phyloP scores from a whole-genome alignment of 1,284 basidiomycete species.

The Puccinia horiana region DNA sequence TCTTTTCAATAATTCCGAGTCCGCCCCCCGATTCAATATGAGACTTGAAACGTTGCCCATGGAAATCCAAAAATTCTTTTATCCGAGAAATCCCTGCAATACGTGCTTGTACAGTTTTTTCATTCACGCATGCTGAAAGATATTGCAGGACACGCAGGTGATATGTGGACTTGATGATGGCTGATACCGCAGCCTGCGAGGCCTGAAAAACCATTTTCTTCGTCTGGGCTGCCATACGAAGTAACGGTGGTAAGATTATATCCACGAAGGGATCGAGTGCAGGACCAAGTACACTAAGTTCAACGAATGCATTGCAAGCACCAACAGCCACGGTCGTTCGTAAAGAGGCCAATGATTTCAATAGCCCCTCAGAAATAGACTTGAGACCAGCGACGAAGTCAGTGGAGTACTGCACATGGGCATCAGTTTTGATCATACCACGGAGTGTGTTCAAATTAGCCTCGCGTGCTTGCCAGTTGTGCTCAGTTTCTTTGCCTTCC shows the following conservation, averaged over 20 bases:
- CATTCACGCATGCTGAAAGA: conserved; percentile 69
- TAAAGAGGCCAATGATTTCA: conserved; percentile 85
- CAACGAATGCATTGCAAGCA: conserved; percentile 75
- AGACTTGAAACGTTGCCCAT: conserved; percentile 53
- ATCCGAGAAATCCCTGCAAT: conserved; percentile 64
- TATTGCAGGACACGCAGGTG: conserved; percentile 74
- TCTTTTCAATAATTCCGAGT: conserved; percentile 71
- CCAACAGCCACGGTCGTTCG: conserved; percentile 86
- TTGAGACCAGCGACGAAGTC: conserved; percentile 75
- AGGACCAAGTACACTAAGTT: conserved; percentile 74
- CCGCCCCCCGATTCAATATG: conserved; percentile 62
- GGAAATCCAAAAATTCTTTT: conserved; percentile 56
- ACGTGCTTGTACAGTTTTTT: conserved; percentile 80
- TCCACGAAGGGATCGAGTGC: conserved; percentile 77
- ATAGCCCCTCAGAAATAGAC: conserved; percentile 74
- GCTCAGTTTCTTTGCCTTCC: conserved; percentile 87
- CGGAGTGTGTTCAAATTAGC: conserved; percentile 75
- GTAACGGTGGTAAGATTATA: conserved; percentile 70
- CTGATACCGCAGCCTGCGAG: conserved; percentile 73
- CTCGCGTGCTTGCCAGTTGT: conserved; percentile 89
- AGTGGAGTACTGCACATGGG: conserved; percentile 72
- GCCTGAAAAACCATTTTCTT: conserved; percentile 89
- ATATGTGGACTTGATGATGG: conserved; percentile 71
- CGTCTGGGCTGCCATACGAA: conserved; percentile 87
- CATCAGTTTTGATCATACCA: conserved; percentile 86